Base-by-base conservation (phyloP, 495 filamentous ascomycete species). In the Aspergillus haitiensis region DNA sequence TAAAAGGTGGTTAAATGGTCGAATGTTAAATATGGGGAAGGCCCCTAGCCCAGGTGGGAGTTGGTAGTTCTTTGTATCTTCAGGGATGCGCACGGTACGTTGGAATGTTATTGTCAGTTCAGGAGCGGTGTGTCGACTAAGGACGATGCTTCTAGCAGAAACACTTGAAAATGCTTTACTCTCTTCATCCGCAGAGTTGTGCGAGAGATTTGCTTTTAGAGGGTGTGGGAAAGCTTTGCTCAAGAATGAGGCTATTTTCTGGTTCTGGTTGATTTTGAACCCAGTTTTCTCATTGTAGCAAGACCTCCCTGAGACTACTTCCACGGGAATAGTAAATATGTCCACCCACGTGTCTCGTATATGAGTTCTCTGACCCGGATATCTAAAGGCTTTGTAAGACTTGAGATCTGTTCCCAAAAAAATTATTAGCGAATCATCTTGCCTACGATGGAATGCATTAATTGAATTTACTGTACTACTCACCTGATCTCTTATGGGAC, bases 31-130 rank as follows among this genome's bases (percentile, higher is more conserved):
- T 12, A 54, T 13, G 9, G 51, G 51, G 21, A 54, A 54, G 8
- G 1, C 3, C n/a, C 51, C 51, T 2, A 16, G 12, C 9, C 34
- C 35, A 21, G n/a, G 34, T 6, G 51, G 51, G 6, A 54, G 51
- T 9, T 36, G 15, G 37, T 54, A 18, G 27, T 39, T 40, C 34
- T 54, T 37, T 12, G 35, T 10, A 54, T 54, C 51, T 36, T 54
- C 51, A 10, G 51, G 51, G 16, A 54, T 54, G 27, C 51, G 51
- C 10, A 54, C 34, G 5, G 51, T 54, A 9, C 51, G 51, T 8
- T 54, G 34, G 21, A 54, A 54, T 13, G 12, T 18, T 48, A 48
- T 48, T 13, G 12, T 11, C 6, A 54, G 35, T 21, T 54, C 51
- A 34, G 47, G 13, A 44, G 50, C 9, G 46, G 39, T 42, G 45